Conservation (phyloP, 305 asterid genomes). For the Solanum hybrid region DNA sequence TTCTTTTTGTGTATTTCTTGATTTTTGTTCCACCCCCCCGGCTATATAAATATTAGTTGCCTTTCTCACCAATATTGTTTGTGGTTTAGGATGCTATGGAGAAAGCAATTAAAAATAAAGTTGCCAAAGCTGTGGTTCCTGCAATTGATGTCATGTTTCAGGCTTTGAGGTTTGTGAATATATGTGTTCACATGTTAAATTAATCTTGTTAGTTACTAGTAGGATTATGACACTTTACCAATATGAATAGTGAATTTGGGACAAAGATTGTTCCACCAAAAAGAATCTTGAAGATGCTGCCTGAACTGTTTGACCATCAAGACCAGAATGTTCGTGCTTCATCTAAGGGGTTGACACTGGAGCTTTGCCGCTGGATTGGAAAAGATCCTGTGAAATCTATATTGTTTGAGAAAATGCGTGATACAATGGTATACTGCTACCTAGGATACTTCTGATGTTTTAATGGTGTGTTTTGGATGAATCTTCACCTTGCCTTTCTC, state of each 20-base stretch:
- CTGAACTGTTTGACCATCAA: conserved; percentile 98
- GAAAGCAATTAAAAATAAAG: conserved; percentile 95
- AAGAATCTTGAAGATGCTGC: conserved; percentile 98
- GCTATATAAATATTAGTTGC: background rate
- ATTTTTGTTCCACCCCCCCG: background rate
- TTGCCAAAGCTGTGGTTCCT: conserved; percentile 99
- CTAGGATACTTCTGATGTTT: background rate
- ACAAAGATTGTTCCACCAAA: conserved; percentile 90
- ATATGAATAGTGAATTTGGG: conserved; percentile 83
- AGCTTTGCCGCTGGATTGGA: conserved; percentile 99
- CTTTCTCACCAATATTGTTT: conserved; percentile 4
- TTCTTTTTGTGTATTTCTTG: background rate
- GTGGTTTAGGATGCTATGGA: conserved; percentile 93
- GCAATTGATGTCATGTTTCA: conserved; percentile 99
- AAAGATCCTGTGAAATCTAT: conserved; percentile 96
- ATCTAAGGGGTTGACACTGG: conserved; percentile 89
- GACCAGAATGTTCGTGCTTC: conserved; percentile 99
- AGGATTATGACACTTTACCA: conserved; percentile 20
- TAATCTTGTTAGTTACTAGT: conserved; percentile 3
- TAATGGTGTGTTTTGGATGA: background rate
- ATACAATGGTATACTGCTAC: conserved; percentile 70
- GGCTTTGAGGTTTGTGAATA: conserved; percentile 71
- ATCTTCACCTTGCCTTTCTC: background rate
- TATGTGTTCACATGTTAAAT: conserved; percentile 7
- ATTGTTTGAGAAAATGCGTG: conserved; percentile 95